Percentiles rank a stretch among this genome's conserved stretches.
These are phyloP conservation scores for Clarireedia sp. DNA, from an alignment of 2,329 filamentous ascomycete genomes.

Conservation along the genomic window DNA sequence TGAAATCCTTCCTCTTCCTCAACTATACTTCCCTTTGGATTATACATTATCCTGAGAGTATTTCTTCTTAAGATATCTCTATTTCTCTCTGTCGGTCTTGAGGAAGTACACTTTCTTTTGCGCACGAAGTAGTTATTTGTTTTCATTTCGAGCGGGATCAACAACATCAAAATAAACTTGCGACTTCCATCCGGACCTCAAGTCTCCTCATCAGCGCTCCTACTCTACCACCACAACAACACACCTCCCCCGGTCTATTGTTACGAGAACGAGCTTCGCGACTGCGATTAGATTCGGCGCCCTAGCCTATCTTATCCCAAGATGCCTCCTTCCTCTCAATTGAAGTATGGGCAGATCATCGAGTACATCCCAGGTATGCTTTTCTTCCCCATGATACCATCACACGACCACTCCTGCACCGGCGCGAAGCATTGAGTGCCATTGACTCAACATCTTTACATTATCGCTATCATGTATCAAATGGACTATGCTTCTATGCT, in stretches of 20 bases:
- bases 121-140: neutral
- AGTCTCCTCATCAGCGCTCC: neutral
- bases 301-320: constrained; percentile 10
- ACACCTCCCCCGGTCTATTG: neutral
- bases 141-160: neutral
- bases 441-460: constrained; percentile 18
- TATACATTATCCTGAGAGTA: too few relatives aligned
- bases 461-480: constrained; percentile 13
- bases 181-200: neutral
- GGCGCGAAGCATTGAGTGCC: constrained; percentile 13
- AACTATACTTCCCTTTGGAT: too few relatives aligned
- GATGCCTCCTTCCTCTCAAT: constrained; percentile 39
- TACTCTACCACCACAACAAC: neutral
- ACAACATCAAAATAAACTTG: neutral
- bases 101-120: neutral
- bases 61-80: neutral
- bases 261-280: neutral
- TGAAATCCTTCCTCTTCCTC: neutral
- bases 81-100: neutral
- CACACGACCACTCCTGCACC: constrained; percentile 6
- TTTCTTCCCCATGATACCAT: neutral
- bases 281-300: neutral
- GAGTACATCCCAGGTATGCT: constrained; percentile 87
- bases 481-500: constrained; percentile 20
- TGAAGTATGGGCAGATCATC: constrained; percentile 73